Conservation (phyloP, 352 stramenopile genomes). For the Lagenidium sp. region DNA sequence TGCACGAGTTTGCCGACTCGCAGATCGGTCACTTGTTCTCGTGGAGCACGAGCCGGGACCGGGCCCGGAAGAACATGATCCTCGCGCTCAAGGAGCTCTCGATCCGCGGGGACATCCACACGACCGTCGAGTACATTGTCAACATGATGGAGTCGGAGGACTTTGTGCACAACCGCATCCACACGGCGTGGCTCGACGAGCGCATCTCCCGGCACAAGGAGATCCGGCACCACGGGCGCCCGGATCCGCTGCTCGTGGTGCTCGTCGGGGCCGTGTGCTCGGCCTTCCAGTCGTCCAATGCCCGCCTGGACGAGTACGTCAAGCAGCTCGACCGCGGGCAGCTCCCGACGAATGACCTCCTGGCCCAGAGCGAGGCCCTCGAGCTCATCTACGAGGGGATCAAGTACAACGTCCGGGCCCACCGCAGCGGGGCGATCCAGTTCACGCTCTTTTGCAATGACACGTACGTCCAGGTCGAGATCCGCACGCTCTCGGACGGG, state of each 20-base stretch:
- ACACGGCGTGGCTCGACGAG: conserved; percentile 98
- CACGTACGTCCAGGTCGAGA: conserved; percentile 89
- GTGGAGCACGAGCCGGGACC: conserved; percentile 92
- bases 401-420: conserved; percentile 96
- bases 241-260: conserved; percentile 81
- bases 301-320: conserved; percentile 68
- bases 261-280: conserved; percentile 84
- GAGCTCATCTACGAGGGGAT: conserved; percentile 99
- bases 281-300: conserved; percentile 72
- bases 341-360: conserved; percentile 83
- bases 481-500: conserved; percentile 95
- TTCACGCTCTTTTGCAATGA: conserved; percentile 90
- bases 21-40: conserved; percentile 99
- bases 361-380: conserved; percentile 81
- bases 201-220: conserved; percentile 94
- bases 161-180: conserved; percentile 98
- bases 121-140: conserved; percentile 99
- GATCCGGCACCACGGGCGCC: conserved; percentile 72
- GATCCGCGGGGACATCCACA: conserved; percentile 99
- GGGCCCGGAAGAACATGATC: conserved; percentile 97
- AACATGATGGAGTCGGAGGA: conserved; percentile 99
- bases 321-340: conserved; percentile 87
- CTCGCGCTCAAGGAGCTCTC: conserved; percentile 98
- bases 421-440: conserved; percentile 83
- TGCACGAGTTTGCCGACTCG: conserved; percentile 99